Evolutionary conservation across 345 rosid genomes (phyloP), one percentile per base, ranked within the genome.

Genomic region (Gossypium turneri): DNA sequence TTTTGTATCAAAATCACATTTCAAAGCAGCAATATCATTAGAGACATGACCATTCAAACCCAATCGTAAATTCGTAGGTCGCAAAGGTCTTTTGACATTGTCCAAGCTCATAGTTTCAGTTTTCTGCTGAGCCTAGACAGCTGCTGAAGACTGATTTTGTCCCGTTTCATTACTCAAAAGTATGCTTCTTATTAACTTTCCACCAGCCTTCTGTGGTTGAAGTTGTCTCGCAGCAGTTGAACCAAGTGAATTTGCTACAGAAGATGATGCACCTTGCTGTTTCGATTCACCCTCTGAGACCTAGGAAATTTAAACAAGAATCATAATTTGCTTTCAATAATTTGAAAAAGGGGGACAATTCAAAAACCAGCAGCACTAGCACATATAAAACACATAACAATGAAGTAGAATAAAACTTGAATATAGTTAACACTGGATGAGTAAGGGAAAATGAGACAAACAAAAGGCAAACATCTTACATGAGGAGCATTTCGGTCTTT

Each of bases 181-280:
- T 75, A 86, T 82, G 78, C 82, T 76, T 75, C 81, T 34, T 34
- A 4, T 84, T 73, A 86, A 74, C 80, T 82, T 85, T 77, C 84
- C 84, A 75, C 86, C 73, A 76, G 84, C 73, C 50, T 84, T 87
- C 45, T 43, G 67, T 72, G 79, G 81, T 77, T 77, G 86, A 67
- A 65, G 76, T 71, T 75, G 87, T 79, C 80, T 85, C 38, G 77
- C 62, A 79, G 77, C 51, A 58, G 59, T 62, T 73, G 79, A 70
- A 70, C 50, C 17, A 52, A 72, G 64, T 41, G 77, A 52, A 55
- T 61, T 81, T 82, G 82, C 83, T 43, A 58, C 58, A 56, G 75
- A 15, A 77, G 80, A 76, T 48, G 76, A 41, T 73, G 69, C 86
- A 3, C 66, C 73, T 72, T 73, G 85, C 67, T 78, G 73, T 50